These are phyloP conservation scores for Ophiosphaerella narmari DNA, from an alignment of 2,329 filamentous ascomycete genomes.

Conservation along the genomic window DNA sequence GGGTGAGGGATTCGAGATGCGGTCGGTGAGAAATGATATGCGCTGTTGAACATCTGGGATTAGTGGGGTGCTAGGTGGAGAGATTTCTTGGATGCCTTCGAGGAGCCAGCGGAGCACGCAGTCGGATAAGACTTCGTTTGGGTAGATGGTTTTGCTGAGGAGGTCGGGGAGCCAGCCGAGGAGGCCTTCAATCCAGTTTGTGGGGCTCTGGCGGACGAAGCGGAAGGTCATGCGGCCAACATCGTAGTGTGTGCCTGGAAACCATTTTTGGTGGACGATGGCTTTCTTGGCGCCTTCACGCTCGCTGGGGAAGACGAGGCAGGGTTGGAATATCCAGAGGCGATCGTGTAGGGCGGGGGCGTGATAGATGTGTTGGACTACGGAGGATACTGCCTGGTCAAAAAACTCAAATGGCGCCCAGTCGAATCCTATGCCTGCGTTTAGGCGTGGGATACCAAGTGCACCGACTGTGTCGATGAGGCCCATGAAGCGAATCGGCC, in stretches of 20 bases:
- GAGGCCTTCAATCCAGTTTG: constrained; percentile 31
- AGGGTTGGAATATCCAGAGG: constrained; percentile 42
- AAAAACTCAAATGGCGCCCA: constrained; percentile 46
- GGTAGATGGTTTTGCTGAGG: constrained; percentile 34
- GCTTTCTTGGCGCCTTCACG: constrained; percentile 11
- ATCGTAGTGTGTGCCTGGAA: constrained; percentile 46
- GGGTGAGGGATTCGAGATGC: constrained; percentile 14
- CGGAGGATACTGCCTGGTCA: constrained; percentile 38
- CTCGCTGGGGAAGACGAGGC: constrained; percentile 25
- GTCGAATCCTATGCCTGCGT: constrained; percentile 42
- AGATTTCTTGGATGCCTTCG: constrained; percentile 23
- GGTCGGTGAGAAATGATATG: constrained; percentile 17
- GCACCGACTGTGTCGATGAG: constrained; percentile 43
- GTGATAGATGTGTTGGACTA: constrained; percentile 42
- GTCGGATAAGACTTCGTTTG: constrained; percentile 41
- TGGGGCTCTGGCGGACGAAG: constrained; percentile 36
- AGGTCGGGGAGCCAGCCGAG: constrained; percentile 33
- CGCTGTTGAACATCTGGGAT: constrained; percentile 22
- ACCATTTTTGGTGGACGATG: constrained; percentile 38
- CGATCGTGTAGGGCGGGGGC: constrained; percentile 41
- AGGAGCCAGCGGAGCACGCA: constrained; percentile 39
- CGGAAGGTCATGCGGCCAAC: constrained; percentile 42
- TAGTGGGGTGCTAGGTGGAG: constrained; percentile 7
- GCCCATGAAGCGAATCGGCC: constrained; percentile 40
- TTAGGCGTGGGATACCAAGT: constrained; percentile 40